phyloP scores from a whole-genome alignment of 2,329 filamentous ascomycete genomes.

The Diaporthe nobilis region DNA sequence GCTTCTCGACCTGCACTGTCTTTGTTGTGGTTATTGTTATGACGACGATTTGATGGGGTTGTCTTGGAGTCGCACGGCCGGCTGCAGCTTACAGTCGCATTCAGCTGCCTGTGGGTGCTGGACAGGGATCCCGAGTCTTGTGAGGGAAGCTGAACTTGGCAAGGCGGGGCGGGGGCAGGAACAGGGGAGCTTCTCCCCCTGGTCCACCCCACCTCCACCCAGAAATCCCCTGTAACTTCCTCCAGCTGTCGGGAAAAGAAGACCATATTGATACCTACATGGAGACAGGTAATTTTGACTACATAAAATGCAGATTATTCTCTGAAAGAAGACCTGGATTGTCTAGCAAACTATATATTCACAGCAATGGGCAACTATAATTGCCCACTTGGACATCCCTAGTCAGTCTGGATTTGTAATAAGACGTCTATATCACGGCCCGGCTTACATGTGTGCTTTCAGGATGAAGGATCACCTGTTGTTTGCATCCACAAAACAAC shows the following conservation, averaged over 20 bases:
- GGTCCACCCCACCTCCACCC: neutral
- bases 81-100: conserved; percentile 31
- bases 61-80: conserved; percentile 34
- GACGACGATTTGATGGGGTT: conserved; percentile 21
- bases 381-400: too few relatives aligned
- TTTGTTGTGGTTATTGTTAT: conserved; percentile 26
- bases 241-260: neutral
- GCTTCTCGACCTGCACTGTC: neutral
- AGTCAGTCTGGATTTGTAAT: neutral
- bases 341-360: too few relatives aligned
- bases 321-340: neutral
- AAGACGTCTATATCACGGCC: neutral
- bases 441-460: neutral
- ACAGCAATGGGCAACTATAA: too few relatives aligned
- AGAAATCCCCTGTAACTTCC: neutral
- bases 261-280: neutral
- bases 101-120: conserved; percentile 1
- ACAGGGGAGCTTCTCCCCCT: neutral
- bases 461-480: conserved; percentile 11
- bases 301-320: too few relatives aligned
- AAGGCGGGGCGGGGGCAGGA: neutral
- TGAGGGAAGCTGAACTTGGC: neutral
- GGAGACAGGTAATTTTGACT: neutral
- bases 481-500: neutral
- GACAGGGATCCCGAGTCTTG: conserved; percentile 29